Percentiles rank a stretch among this genome's conserved stretches.
phyloP scores from a whole-genome alignment of 768 basidiomycete genomes.

The Termitomyces eurrhizus region DNA sequence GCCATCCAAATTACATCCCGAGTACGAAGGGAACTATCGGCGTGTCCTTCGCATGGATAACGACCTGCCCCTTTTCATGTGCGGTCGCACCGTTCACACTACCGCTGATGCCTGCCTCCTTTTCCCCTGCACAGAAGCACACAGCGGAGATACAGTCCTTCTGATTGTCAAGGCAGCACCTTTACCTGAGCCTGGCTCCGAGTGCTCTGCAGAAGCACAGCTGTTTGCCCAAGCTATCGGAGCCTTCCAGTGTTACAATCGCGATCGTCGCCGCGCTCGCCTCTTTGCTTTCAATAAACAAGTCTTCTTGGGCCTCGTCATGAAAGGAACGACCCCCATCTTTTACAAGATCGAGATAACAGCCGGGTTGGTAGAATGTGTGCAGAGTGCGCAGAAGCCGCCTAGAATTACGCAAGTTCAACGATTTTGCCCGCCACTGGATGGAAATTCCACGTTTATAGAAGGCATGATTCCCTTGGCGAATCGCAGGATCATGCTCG shows the following conservation, averaged over 20 bases:
- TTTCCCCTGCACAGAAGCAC: background rate
- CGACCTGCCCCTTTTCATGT: slow-evolving; percentile 19
- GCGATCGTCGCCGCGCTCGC: slow-evolving; percentile 13
- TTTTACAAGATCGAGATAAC: slow-evolving; percentile 17
- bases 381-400: slow-evolving; percentile 16
- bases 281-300: slow-evolving; percentile 13
- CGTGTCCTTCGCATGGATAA: slow-evolving; percentile 14
- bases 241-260: slow-evolving; percentile 17
- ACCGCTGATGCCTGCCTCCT: slow-evolving; percentile 16
- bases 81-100: slow-evolving; percentile 16
- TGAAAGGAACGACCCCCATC: slow-evolving; percentile 15
- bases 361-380: slow-evolving; percentile 15
- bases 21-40: slow-evolving; percentile 2
- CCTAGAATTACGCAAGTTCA: slow-evolving; percentile 10
- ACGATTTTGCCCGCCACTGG: slow-evolving; percentile 6
- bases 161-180: slow-evolving; percentile 14
- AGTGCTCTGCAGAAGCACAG: slow-evolving; percentile 11
- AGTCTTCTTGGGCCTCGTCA: slow-evolving; percentile 13
- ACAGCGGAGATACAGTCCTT: slow-evolving; percentile 9
- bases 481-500: slow-evolving; percentile 12
- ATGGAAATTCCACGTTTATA: background rate
- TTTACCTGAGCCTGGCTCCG: background rate
- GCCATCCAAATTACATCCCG: slow-evolving; percentile 6
- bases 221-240: slow-evolving; percentile 18
- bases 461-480: slow-evolving; percentile 14